phyloP scores from a whole-genome alignment of 1,284 basidiomycete species.

The Afroboletus lepidellus region DNA sequence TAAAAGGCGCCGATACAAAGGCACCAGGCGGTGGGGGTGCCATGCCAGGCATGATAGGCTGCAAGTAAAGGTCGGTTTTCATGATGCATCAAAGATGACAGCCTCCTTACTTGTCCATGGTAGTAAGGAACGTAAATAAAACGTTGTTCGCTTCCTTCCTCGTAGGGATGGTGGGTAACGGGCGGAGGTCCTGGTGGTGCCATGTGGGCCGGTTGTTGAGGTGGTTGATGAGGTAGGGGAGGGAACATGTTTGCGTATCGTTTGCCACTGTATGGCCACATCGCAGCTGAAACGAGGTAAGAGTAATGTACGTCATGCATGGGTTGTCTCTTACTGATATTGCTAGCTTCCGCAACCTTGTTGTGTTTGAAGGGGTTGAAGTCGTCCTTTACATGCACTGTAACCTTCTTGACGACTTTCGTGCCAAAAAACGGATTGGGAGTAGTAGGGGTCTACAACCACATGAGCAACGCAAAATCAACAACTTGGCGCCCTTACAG shows the following conservation, averaged over 20 bases:
- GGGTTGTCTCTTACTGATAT: slow-evolving; percentile 59
- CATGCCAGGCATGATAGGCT: slow-evolving; percentile 82
- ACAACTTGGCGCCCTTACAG: slow-evolving; percentile 33
- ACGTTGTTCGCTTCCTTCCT: slow-evolving; percentile 60
- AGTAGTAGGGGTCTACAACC: slow-evolving; percentile 37
- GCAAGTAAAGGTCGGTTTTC: slow-evolving; percentile 11
- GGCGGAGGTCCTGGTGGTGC: slow-evolving; percentile 62
- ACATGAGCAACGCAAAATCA: slow-evolving; percentile 8
- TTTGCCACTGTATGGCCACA: slow-evolving; percentile 90
- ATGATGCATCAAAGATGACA: background rate
- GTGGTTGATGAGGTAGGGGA: slow-evolving; percentile 52
- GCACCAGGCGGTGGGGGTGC: slow-evolving; percentile 70
- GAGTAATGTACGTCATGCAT: background rate
- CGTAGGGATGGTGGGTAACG: slow-evolving; percentile 69
- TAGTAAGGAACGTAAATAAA: slow-evolving; percentile 72
- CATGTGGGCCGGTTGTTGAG: slow-evolving; percentile 65
- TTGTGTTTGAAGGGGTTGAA: slow-evolving; percentile 92
- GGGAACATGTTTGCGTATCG: slow-evolving; percentile 80
- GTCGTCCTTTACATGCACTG: slow-evolving; percentile 86
- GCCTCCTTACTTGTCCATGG: slow-evolving; percentile 62
- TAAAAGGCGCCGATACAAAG: slow-evolving; percentile 74
- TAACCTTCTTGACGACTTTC: slow-evolving; percentile 69
- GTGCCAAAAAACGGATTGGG: slow-evolving; percentile 89
- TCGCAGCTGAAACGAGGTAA: slow-evolving; percentile 47
- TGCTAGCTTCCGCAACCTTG: slow-evolving; percentile 73